Conservation (phyloP, 305 asterid species). For the Lippia alba region DNA sequence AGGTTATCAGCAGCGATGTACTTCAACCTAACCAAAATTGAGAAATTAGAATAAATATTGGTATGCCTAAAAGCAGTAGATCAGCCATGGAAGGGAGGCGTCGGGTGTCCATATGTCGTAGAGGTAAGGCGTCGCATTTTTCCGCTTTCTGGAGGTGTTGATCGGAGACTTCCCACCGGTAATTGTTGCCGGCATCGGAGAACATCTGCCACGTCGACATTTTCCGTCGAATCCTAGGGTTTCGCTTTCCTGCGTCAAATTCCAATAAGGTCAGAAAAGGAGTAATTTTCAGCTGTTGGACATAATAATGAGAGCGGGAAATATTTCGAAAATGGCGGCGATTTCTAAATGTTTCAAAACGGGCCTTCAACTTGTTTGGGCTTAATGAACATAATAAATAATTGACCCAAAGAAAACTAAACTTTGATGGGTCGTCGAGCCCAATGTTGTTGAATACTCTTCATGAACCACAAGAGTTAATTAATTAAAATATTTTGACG, state of each 20-base stretch:
- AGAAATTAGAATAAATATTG: not conserved
- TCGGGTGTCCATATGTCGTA: conserved; percentile 34
- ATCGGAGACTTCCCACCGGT: conserved; percentile 67
- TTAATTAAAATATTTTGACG: too few species aligned
- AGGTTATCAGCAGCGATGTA: not conserved
- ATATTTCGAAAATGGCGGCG: conserved; percentile 34
- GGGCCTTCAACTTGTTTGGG: conserved; percentile 14
- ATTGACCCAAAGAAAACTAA: not conserved
- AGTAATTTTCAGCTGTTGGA: conserved; percentile 5
- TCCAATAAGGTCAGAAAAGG: not conserved
- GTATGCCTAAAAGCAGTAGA: conserved; percentile 79
- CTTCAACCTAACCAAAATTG: not conserved
- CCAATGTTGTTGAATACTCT: too few species aligned
- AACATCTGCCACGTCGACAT: conserved; percentile 91
- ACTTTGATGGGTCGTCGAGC: not conserved
- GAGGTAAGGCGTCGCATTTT: conserved; percentile 38
- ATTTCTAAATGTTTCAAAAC: not conserved
- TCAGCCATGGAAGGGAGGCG: conserved; percentile 88
- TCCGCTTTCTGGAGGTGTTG: conserved; percentile 40
- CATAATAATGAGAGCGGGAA: conserved; percentile 45
- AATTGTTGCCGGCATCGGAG: conserved; percentile 54
- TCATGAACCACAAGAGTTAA: too few species aligned
- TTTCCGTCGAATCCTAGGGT: conserved; percentile 43
- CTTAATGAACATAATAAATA: not conserved
- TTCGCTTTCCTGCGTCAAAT: conserved; percentile 30